Evolutionary conservation across 495 filamentous ascomycete species (phyloP), one percentile per base, ranked within the genome.

Genomic region (Penicillium herquei): DNA sequence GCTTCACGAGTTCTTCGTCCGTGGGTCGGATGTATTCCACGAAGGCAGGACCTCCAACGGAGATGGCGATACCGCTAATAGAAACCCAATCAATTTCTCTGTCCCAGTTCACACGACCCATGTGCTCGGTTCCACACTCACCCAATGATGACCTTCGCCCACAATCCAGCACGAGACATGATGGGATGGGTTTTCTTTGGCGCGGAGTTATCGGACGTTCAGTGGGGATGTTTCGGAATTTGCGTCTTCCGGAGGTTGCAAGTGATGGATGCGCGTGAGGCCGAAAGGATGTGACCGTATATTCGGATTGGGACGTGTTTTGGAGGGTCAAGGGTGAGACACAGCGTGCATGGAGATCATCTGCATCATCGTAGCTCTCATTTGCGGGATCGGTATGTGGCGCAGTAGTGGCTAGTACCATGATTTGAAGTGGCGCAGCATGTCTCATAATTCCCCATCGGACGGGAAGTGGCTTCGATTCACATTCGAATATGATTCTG

Each of bases 1-100:
- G 84, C 79, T 92, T 80, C 77, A 96, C 90, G 8, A 98, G 78
- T 72, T 97, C 92, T 69, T 96, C 94, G 59, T 96, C 91, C 7
- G 90, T 84, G 3, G 95, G 94, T 48, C 84, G 82, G 37, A 98
- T 76, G 59, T 82, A 95, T 65, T 82, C 77, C n/a, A 92, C 84
- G 43, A 97, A 72, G 5, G 89, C 87, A 32, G 93, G 93, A 21
- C 94, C 94, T 39, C 94, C 94, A 57, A 96, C 75, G 70, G 81
- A 84, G 44, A 92, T 74, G 33, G 78, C 75, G 32, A 75, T 78
- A 44, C 86, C 87, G 41, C 92, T 97, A 61, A 37, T 37, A 50
- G 43, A 49, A 42, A 13, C 17, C 3, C 32, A 37, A 55, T 61
- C 39, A 67, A 59, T 48, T 33, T 26, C 21, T 26, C 21, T 26